These are phyloP conservation scores for Setaria viridis DNA, from an alignment of 202 grass and related monocot species.

Conservation along the genomic window DNA sequence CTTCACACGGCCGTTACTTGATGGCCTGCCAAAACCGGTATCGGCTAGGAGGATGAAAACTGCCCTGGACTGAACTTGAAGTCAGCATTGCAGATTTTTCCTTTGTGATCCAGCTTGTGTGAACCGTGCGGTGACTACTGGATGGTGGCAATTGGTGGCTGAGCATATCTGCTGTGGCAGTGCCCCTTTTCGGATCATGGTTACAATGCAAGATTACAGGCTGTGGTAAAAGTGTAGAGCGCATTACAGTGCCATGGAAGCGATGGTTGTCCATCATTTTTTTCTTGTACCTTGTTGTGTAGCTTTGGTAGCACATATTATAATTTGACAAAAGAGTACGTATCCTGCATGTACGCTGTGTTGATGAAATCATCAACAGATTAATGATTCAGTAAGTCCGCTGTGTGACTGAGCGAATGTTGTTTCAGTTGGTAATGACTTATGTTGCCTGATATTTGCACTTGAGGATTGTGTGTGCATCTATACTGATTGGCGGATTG, in stretches of 20 bases:
- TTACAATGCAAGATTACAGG: not conserved
- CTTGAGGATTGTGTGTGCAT: too few species aligned
- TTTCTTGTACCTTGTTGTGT: not conserved
- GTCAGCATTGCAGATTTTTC: not conserved
- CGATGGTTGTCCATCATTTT: not conserved
- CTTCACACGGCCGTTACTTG: slow-evolving; percentile 60
- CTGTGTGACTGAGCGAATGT: not conserved
- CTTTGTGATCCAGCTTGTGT: not conserved
- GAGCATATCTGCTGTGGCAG: not conserved
- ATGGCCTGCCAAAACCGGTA: slow-evolving; percentile 49
- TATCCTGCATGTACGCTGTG: not conserved
- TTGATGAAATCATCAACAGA: not conserved
- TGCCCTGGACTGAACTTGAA: slow-evolving; percentile 58
- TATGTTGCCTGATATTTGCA: too few species aligned
- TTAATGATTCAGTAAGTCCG: not conserved
- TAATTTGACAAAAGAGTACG: not conserved
- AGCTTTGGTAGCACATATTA: not conserved
- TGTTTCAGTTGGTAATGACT: not conserved
- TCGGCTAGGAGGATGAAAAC: slow-evolving; percentile 52
- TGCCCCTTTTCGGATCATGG: not conserved
- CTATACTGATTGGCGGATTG: too few species aligned
- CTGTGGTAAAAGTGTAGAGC: slow-evolving; percentile 7
- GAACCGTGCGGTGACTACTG: not conserved
- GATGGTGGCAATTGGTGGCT: not conserved
- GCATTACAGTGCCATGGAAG: slow-evolving; percentile 4